Evolutionary conservation across 2,329 filamentous ascomycete genomes (phyloP).

Genomic region (Ascochyta fabae): DNA sequence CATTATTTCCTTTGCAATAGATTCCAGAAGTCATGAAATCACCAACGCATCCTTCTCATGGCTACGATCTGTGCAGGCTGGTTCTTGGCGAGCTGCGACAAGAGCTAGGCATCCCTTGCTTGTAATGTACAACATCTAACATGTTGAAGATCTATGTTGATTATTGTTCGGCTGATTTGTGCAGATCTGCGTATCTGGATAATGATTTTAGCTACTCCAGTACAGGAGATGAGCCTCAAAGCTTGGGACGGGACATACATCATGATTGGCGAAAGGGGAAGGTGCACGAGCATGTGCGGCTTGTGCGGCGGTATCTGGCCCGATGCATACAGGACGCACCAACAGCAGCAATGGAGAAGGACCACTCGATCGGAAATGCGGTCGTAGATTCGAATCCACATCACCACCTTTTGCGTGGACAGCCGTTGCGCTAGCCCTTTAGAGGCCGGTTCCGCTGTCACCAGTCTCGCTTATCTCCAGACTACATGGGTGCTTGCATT

Average conservation of each 20-base stretch:
- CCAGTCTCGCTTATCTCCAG: constrained; percentile 3
- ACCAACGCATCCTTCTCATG: neutral
- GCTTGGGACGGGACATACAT: neutral
- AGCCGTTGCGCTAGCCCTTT: constrained; percentile 2
- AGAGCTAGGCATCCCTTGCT: neutral
- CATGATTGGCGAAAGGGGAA: neutral
- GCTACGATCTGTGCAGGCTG: neutral
- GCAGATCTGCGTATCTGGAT: neutral
- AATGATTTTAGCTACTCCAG: neutral
- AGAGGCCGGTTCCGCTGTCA: neutral
- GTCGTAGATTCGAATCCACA: neutral
- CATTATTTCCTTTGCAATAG: neutral
- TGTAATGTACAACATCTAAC: too few relatives aligned
- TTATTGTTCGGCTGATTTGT: neutral
- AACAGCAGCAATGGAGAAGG: neutral
- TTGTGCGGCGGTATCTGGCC: neutral
- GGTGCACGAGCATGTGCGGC: neutral
- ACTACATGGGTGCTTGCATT: neutral
- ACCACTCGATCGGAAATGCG: neutral
- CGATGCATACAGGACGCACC: neutral
- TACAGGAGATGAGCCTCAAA: neutral
- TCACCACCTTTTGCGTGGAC: neutral
- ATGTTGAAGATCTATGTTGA: neutral
- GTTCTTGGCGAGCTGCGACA: neutral
- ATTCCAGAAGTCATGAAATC: neutral